Percentiles rank a stretch among this genome's conserved stretches.
Conservation (phyloP, 495 filamentous ascomycete genomes). For the Annulohypoxylon stygium region DNA sequence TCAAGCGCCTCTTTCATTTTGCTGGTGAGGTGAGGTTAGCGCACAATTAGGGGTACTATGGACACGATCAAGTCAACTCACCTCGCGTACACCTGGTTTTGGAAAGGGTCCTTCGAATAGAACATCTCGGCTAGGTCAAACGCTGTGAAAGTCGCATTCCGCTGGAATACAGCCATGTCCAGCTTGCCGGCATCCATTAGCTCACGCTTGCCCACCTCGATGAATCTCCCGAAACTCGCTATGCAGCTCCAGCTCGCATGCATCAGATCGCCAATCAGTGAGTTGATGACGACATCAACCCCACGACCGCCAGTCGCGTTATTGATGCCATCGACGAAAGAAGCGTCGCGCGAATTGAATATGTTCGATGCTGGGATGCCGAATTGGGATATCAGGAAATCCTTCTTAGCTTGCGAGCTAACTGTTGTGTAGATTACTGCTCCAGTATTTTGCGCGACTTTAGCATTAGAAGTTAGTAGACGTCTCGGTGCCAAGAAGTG, state of each 20-base stretch:
- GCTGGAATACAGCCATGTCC: background rate
- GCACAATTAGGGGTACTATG: background rate
- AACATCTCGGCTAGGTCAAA: conserved; percentile 1
- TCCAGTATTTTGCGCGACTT: conserved; percentile 58
- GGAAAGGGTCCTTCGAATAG: conserved; percentile 1
- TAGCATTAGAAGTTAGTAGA: background rate
- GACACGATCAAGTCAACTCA: background rate
- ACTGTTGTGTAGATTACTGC: conserved; percentile 67
- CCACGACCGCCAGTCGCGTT: conserved; percentile 59
- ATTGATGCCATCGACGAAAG: conserved; percentile 56
- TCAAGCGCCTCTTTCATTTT: background rate
- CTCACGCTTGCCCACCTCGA: conserved; percentile 64
- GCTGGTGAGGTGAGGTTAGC: background rate
- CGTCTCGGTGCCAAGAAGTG: background rate
- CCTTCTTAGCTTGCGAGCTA: conserved; percentile 55
- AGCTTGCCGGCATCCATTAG: conserved; percentile 22
- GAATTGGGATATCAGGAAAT: conserved; percentile 55
- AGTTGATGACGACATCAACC: conserved; percentile 68
- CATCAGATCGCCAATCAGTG: conserved; percentile 63
- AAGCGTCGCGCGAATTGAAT: conserved; percentile 56
- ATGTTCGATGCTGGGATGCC: conserved; percentile 63
- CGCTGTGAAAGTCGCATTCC: background rate
- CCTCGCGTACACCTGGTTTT: conserved; percentile 2
- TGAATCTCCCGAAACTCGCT: conserved; percentile 62
- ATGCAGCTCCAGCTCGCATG: conserved; percentile 61